A percentile compares a stretch with the other conserved stretches of the same genome.
Evolutionary conservation across 768 basidiomycete genomes (phyloP).

Genomic region (Pisolithus tinctorius): DNA sequence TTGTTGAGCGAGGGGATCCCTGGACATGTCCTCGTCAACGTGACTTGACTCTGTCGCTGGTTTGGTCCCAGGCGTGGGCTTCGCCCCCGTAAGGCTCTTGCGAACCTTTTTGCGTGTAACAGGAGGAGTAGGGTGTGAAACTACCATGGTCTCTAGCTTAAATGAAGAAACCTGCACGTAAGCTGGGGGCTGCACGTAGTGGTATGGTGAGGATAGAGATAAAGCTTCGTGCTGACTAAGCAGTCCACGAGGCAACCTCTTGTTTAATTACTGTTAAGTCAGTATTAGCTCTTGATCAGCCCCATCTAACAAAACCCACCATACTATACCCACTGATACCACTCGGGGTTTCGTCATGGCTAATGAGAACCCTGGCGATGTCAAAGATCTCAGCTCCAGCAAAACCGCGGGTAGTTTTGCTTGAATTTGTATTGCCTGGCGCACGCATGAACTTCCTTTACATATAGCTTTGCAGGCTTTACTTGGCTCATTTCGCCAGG

Average conservation of each 20-base stretch:
- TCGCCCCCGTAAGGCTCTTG: slow-evolving; percentile 39
- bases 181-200: too few relatives aligned
- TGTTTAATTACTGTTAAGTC: too few relatives aligned
- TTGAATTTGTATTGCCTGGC: neutral
- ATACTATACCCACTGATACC: too few relatives aligned
- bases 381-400: slow-evolving; percentile 25
- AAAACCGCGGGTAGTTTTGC: slow-evolving; percentile 29
- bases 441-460: slow-evolving; percentile 6
- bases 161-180: neutral
- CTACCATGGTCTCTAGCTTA: slow-evolving; percentile 31
- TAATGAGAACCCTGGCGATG: slow-evolving; percentile 7
- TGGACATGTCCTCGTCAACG: slow-evolving; percentile 27
- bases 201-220: too few relatives aligned
- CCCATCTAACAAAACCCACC: too few relatives aligned
- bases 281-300: too few relatives aligned
- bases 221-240: too few relatives aligned
- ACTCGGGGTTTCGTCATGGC: slow-evolving; percentile 13
- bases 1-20: slow-evolving; percentile 9
- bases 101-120: slow-evolving; percentile 37
- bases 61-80: slow-evolving; percentile 5
- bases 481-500: slow-evolving; percentile 29
- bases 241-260: too few relatives aligned
- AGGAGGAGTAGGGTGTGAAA: slow-evolving; percentile 28
- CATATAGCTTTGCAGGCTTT: slow-evolving; percentile 33
- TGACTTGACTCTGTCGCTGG: slow-evolving; percentile 12